Evolutionary conservation across 257 asterid genomes (phyloP), one percentile per base, ranked within the genome.

Genomic region (Anisodus acutangulus): DNA sequence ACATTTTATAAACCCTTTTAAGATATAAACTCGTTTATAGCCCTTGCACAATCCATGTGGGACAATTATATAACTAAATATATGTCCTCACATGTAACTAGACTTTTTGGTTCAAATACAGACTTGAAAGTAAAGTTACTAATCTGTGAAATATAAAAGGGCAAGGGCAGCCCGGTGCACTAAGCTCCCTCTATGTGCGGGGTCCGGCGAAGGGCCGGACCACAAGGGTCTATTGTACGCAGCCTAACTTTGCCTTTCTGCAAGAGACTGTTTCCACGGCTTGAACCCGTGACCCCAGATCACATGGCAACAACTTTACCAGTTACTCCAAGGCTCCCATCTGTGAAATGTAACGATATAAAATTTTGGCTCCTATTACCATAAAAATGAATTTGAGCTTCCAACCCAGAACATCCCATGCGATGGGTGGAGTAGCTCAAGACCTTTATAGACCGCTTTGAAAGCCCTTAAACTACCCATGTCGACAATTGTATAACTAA

Each of bases 81-180:
- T 31, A 31, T 22, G 26, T 22, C 49, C 37, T 49, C 22, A 22
- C 81, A 22, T 74, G 81, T 51, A 69, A 69, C 15, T 69, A 74
- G 39, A 76, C 6, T 8, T 51, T 55, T 76, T 72, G 39, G 59
- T 26, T 47, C 58, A 10, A 12, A 72, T 17, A 26, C 47, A 10
- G 41, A 72, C 80, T 72, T 72, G 80, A 72, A 72, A 47, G 41
- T 47, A 72, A 51, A 72, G 59, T 72, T 47, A 19, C 43, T 72
- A 13, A 47, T 47, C n/a, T 72, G 59, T 19, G 80, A 72, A 72
- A 31, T 31, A 1, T 31, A 31, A 31, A 31, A 31, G 35, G 35
- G 35, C 35, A 31, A 31, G 35, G 35, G 35, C 35, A 22, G 35
- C 35, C 35, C 2, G 35, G 35, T 31, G 35, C 35, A 31, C 35